Conservation (phyloP, 2,329 filamentous ascomycete genomes). For the Fusarium globosum region DNA sequence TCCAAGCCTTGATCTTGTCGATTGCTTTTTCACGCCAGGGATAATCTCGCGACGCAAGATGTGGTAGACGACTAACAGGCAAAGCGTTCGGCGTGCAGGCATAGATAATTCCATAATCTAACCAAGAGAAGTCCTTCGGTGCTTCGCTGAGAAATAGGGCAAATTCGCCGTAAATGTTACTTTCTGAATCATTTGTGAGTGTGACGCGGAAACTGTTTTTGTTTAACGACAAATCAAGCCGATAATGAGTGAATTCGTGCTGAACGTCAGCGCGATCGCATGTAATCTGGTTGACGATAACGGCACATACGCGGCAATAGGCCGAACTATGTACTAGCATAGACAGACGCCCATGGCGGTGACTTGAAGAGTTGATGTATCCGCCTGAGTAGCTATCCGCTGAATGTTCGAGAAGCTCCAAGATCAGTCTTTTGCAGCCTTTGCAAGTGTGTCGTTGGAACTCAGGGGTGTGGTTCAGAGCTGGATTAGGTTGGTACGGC, state of each 20-base stretch:
- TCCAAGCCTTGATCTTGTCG: background rate
- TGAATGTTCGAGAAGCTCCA: background rate
- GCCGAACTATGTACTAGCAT: background rate
- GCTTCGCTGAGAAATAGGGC: background rate
- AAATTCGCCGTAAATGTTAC: background rate
- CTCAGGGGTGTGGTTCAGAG: background rate
- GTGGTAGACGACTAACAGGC: rapidly evolving
- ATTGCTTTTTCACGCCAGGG: background rate
- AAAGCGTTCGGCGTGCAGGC: too few relatives aligned
- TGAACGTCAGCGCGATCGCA: background rate
- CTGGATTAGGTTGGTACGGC: background rate
- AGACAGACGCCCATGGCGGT: background rate
- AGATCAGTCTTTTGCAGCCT: background rate
- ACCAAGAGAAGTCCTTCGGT: background rate
- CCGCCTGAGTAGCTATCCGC: rapidly evolving
- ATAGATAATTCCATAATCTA: background rate
- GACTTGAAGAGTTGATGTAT: rapidly evolving
- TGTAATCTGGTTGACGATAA: background rate
- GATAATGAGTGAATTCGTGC: background rate
- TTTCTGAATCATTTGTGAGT: background rate
- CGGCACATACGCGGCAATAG: background rate
- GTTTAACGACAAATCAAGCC: too few relatives aligned
- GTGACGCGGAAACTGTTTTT: too few relatives aligned
- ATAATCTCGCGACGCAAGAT: background rate
- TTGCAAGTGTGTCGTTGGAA: background rate